Evolutionary conservation across 78 protist species (phyloP).

Genomic region (Dictyostelium capitatum): DNA sequence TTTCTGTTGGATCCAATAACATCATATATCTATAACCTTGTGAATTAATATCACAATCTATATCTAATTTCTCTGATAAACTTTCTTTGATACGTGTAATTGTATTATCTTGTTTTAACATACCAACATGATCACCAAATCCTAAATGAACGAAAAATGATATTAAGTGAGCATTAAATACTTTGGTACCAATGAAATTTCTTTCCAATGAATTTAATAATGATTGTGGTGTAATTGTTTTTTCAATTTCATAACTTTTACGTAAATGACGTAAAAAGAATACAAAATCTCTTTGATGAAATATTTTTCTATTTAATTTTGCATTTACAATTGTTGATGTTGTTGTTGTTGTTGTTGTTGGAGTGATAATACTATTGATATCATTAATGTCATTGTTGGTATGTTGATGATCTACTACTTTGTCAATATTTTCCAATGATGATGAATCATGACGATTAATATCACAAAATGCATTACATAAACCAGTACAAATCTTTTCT

Average conservation of each 20-base stretch:
- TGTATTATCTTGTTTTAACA: conserved; percentile 8
- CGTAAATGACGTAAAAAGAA: conserved; percentile 48
- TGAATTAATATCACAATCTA: not conserved
- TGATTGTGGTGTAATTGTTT: not conserved
- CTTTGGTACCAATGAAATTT: conserved; percentile 54
- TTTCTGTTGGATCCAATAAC: conserved; percentile 70
- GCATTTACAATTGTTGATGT: not conserved
- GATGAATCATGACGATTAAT: conserved; percentile 2
- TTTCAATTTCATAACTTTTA: not conserved
- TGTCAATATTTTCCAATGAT: not conserved
- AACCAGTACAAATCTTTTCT: not conserved
- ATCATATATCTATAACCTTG: conserved; percentile 49
- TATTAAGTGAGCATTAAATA: not conserved
- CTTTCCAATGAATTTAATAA: conserved; percentile 30
- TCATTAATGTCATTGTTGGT: too few species aligned
- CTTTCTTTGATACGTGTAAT: conserved; percentile 18
- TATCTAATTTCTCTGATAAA: not conserved
- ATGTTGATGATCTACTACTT: too few species aligned
- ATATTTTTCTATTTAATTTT: conserved; percentile 5
- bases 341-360: too few species aligned
- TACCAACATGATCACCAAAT: not conserved
- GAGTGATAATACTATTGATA: too few species aligned
- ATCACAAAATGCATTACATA: conserved; percentile 6
- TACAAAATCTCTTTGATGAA: conserved; percentile 77
- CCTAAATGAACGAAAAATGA: conserved; percentile 30